Evolutionary conservation across 257 asterid species (phyloP), one percentile per base, ranked within the genome.

Genomic region (Nemophila menziesii): DNA sequence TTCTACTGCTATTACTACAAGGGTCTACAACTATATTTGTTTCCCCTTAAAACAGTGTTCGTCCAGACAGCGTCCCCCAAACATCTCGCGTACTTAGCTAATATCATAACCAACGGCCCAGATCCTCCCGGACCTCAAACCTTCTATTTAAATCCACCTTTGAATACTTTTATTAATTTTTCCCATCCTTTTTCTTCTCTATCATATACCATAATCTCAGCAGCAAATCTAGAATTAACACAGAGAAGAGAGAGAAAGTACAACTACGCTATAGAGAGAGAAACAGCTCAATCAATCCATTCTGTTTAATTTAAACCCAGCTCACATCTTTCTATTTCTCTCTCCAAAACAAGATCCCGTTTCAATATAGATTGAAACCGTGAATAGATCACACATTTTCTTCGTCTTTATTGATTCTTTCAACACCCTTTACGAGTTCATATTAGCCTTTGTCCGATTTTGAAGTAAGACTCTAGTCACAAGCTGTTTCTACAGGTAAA

Each of bases 31-130:
- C n/a, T n/a, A n/a, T n/a, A n/a, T n/a, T n/a, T n/a, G n/a, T n/a
- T n/a, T n/a, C n/a, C n/a, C n/a, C n/a, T n/a, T n/a, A n/a, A n/a
- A n/a, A n/a, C n/a, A n/a, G n/a, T n/a, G n/a, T n/a, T n/a, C n/a
- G n/a, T n/a, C n/a, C n/a, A n/a, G n/a, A n/a, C n/a, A n/a, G n/a
- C n/a, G n/a, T n/a, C n/a, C 36, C 36, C 36, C 12, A 29, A 29
- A 29, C 2, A 29, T 29, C 12, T 29, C 10, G 5, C 36, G 33
- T 26, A 26, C 33, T 10, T 26, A 4, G 36, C 5, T 4, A 39
- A 29, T n/a, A 29, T 13, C 55, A 22, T 39, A 65, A 65, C 61
- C 58, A 34, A 69, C 72, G 74, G 67, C 17, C 57, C 51, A 4
- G 53, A 54, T 72, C 54, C 53, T 34, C 57, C 67, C 69, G 36